Percentiles rank a stretch among this genome's conserved stretches.
These are phyloP conservation scores for Aspergillus calidoustus DNA, from an alignment of 2,329 filamentous ascomycete species.

Conservation along the genomic window DNA sequence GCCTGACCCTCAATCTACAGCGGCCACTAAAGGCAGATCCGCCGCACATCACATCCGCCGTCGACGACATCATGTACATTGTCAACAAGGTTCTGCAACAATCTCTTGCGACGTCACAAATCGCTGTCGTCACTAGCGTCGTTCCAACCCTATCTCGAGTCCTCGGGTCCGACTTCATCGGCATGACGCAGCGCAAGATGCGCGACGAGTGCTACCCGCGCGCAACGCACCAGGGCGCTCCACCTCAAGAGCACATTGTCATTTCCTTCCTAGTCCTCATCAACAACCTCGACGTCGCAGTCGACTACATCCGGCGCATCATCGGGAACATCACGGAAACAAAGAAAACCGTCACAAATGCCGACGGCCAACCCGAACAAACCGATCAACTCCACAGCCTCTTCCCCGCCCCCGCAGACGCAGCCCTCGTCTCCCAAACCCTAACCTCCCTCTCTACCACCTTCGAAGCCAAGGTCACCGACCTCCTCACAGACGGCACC, in stretches of 20 bases:
- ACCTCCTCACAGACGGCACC: slow-evolving; percentile 82
- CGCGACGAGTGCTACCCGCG: slow-evolving; percentile 92
- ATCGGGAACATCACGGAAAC: slow-evolving; percentile 68
- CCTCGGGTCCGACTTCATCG: slow-evolving; percentile 86
- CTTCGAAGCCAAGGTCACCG: slow-evolving; percentile 77
- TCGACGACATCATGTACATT: slow-evolving; percentile 99
- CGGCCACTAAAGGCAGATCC: slow-evolving; percentile 75
- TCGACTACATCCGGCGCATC: slow-evolving; percentile 88
- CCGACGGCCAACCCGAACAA: slow-evolving; percentile 29
- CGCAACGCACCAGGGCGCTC: slow-evolving; percentile 73
- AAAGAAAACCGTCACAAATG: slow-evolving; percentile 27
- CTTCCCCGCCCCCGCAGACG: slow-evolving; percentile 82
- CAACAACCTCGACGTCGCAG: slow-evolving; percentile 92
- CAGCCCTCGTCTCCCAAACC: slow-evolving; percentile 68
- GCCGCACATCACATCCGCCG: slow-evolving; percentile 90
- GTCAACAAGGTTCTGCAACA: slow-evolving; percentile 89
- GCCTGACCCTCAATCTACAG: slow-evolving; percentile 75
- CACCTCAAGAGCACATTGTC: slow-evolving; percentile 86
- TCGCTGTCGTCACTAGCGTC: slow-evolving; percentile 75
- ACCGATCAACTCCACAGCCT: slow-evolving; percentile 58
- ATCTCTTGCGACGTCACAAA: slow-evolving; percentile 82
- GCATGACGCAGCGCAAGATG: slow-evolving; percentile 98
- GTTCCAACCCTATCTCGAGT: slow-evolving; percentile 79
- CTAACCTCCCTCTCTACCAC: slow-evolving; percentile 71
- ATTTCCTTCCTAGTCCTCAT: slow-evolving; percentile 89